Base-by-base conservation (phyloP, 2,329 filamentous ascomycete genomes). In the Fusarium devonianum region DNA sequence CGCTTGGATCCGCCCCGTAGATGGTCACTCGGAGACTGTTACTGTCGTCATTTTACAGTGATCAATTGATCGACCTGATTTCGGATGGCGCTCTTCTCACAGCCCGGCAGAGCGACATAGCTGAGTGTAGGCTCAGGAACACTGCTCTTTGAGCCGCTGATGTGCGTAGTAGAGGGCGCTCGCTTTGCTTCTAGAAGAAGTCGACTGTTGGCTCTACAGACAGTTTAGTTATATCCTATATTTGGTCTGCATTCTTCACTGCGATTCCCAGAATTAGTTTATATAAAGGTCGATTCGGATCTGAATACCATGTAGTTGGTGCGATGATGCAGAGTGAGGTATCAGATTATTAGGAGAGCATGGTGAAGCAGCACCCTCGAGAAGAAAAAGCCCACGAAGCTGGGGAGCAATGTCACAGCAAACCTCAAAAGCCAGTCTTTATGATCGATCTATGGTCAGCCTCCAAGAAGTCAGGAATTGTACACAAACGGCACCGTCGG, bases 301-400 rank as follows among this genome's bases (percentile, higher is more conserved):
- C 22, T n/a, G n/a, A n/a, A n/a, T n/a, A n/a, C n/a, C 39, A 28
- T n/a, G 16, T 22, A 30, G 18, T 35, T 48, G 50, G 30, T 56
- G 36, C 56, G 55, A 59, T 44, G 55, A 46, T 58, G 25, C 41
- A 21, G 34, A 59, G 33, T 52, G 34, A 40, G 49, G 17, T n/a
- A 43, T 52, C 30, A 50, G 38, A 48, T 44, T 41, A 38, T 48
- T 4, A 25, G 37, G 38, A 21, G 13, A 22, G 48, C 36, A 47
- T 51, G 41, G 37, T 42, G 41, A 30, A 33, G 11, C 8, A 29
- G 22, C 34, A 35, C 3, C 26, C 30, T 14, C 18, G 19, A 34
- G 18, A 38, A 10, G 34, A 48, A 26, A 32, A 40, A n/a, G n/a
- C n/a, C n/a, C n/a, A n/a, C n/a, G n/a, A 39, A 16, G 18, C 12